Evolutionary conservation across 345 rosid species (phyloP), one percentile per base, ranked within the genome.

Genomic region (Citrus maxima): DNA sequence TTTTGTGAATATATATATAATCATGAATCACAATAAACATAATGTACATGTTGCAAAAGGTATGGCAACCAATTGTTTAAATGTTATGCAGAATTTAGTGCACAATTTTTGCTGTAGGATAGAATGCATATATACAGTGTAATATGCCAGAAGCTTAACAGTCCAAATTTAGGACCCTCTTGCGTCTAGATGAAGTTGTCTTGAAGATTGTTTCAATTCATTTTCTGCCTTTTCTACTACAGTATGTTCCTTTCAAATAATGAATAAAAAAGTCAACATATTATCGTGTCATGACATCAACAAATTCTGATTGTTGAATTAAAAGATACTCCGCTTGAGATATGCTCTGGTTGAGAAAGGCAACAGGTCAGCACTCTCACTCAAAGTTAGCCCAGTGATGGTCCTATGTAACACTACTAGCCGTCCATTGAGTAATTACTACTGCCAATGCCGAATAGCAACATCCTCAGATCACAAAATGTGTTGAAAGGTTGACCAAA

Each of bases 291-390:
- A 54, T 54, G 58, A 18, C 58, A 18, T 18, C 8, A 42, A 42
- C 30, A 42, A 5, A 70, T 16, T 27, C 34, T 24, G 7, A 28
- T 70, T 28, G 55, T 6, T 0, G 19, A 51, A 24, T 42, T 35
- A 35, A 34, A 40, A 67, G 71, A 67, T 37, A n/a, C 22, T 46
- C 21, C 3, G 3, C 2, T 46, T 7, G 59, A 27, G 56, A 70
- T 24, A 66, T 21, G 22, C 19, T 69, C 19, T 25, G 32, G 22
- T 42, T 14, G 59, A 25, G 56, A 69, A 5, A 40, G 42, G 58
- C 58, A 0, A 54, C 0, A 18, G 2, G 21, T 54, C 22, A 0
- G 58, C 22, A 54, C 22, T 18, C 0, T 54, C 22, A 0, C 22
- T 18, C 7, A 18, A 0, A 54, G 58, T 54, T 54, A 51, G 58